phyloP scores from a whole-genome alignment of 108 stramenopile species.

The Seminavis robusta region DNA sequence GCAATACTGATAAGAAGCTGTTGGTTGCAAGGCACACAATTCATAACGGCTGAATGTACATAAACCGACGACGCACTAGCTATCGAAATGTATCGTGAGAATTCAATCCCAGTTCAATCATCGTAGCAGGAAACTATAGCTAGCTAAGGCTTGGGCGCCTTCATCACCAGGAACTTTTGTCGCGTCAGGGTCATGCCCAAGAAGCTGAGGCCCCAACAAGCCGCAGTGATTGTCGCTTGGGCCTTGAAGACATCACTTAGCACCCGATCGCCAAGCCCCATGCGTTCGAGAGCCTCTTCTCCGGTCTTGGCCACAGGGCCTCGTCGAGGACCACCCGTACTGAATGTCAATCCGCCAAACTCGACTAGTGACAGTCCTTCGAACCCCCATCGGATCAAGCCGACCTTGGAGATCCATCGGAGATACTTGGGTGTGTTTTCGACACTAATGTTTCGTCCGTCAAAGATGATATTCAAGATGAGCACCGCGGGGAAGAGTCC shows the following conservation, averaged over 20 bases:
- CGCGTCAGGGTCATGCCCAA: slow-evolving; percentile 66
- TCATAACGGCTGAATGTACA: too few species aligned
- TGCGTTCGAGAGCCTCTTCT: slow-evolving; percentile 71
- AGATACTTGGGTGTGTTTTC: slow-evolving; percentile 76
- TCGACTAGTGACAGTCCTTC: slow-evolving; percentile 82
- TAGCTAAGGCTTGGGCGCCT: too few species aligned
- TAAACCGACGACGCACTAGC: too few species aligned
- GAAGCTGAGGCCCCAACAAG: slow-evolving; percentile 70
- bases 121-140: too few species aligned
- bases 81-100: too few species aligned
- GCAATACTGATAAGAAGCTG: too few species aligned
- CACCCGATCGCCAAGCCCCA: slow-evolving; percentile 58
- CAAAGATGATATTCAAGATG: slow-evolving; percentile 89
- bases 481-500: slow-evolving; percentile 82
- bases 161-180: slow-evolving; percentile 72
- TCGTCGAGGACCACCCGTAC: slow-evolving; percentile 60
- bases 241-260: slow-evolving; percentile 58
- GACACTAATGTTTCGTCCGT: slow-evolving; percentile 79
- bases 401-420: slow-evolving; percentile 67
- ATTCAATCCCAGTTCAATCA: too few species aligned
- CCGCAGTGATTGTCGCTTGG: slow-evolving; percentile 52
- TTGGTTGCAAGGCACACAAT: too few species aligned
- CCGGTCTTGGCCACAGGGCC: slow-evolving; percentile 78
- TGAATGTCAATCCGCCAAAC: slow-evolving; percentile 77
- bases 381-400: slow-evolving; percentile 84